These are phyloP conservation scores for Linanthus parryae DNA, from an alignment of 148 eudicot genomes.

Conservation along the genomic window DNA sequence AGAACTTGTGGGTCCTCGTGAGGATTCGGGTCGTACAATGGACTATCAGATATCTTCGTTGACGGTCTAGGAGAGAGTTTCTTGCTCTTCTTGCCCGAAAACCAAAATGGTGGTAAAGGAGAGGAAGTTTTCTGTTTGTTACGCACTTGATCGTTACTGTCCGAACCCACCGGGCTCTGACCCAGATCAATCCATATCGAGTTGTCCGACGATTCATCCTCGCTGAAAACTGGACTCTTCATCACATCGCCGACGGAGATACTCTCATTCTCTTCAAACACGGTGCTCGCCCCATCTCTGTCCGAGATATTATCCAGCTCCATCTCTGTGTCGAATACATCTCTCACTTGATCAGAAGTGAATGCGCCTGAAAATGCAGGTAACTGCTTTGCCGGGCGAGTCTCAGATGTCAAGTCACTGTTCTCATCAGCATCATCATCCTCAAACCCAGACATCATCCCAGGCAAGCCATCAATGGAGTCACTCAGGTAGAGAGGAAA, in stretches of 20 bases:
- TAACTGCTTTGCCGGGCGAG: conserved; percentile 48
- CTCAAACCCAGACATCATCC: conserved; percentile 32
- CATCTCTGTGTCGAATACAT: conserved; percentile 84
- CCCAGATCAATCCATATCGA: conserved; percentile 97
- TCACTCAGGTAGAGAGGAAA: conserved; percentile 79
- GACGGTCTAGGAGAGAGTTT: conserved; percentile 50
- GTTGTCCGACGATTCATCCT: conserved; percentile 94
- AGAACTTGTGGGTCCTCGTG: conserved; percentile 40
- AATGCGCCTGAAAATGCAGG: conserved; percentile 95
- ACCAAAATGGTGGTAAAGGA: conserved; percentile 66
- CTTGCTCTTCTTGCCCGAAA: conserved; percentile 49
- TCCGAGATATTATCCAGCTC: conserved; percentile 78
- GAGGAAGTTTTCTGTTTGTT: conserved; percentile 44
- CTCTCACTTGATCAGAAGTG: conserved; percentile 82
- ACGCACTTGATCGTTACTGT: conserved; percentile 30
- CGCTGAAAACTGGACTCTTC: conserved; percentile 95
- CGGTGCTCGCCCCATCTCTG: conserved; percentile 79
- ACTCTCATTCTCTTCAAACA: conserved; percentile 83
- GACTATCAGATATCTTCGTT: conserved; percentile 38
- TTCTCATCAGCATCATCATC: conserved; percentile 51
- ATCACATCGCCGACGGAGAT: conserved; percentile 82
- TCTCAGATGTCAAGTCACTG: conserved; percentile 46
- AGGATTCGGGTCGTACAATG: conserved; percentile 35
- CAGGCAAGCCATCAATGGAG: conserved; percentile 74
- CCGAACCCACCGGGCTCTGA: conserved; percentile 79